Percentiles rank a stretch among this genome's conserved stretches.
These are phyloP conservation scores for Talaromyces sp. DNA, from an alignment of 2,329 filamentous ascomycete species.

Conservation along the genomic window DNA sequence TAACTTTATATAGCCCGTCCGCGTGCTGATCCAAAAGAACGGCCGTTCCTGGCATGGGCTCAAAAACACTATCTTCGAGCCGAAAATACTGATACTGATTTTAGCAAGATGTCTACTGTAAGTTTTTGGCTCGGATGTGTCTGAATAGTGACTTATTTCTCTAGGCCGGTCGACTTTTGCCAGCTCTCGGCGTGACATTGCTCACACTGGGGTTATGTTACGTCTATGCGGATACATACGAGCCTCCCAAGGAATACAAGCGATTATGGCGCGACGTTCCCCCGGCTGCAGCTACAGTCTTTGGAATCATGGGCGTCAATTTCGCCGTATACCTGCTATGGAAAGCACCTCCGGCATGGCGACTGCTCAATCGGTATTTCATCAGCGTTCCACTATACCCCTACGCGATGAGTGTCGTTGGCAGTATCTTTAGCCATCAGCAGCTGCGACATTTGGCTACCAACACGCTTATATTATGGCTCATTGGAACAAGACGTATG, in stretches of 20 bases:
- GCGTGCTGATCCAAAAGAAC: constrained; percentile 34
- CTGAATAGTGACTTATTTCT: neutral
- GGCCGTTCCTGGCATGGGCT: constrained; percentile 37
- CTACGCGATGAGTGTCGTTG: constrained; percentile 46
- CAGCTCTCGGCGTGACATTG: constrained; percentile 36
- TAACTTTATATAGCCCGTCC: constrained; percentile 26
- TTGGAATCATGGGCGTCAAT: constrained; percentile 47
- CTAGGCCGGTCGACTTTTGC: constrained; percentile 42
- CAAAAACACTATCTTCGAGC: constrained; percentile 38
- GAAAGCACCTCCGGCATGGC: constrained; percentile 51
- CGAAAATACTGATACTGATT: constrained; percentile 28
- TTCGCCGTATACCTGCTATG: constrained; percentile 47
- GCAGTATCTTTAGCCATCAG: constrained; percentile 55
- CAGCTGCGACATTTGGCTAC: constrained; percentile 44
- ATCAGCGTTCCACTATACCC: constrained; percentile 50
- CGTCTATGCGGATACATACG: constrained; percentile 44
- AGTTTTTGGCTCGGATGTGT: neutral
- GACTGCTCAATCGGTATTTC: constrained; percentile 52
- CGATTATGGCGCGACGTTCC: constrained; percentile 47
- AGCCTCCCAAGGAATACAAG: constrained; percentile 41
- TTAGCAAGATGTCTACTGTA: constrained; percentile 32
- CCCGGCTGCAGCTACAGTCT: constrained; percentile 48
- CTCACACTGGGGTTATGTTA: constrained; percentile 38
- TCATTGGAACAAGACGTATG: constrained; percentile 48
- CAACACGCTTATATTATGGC: constrained; percentile 52